Evolutionary conservation across 2,329 filamentous ascomycete genomes (phyloP).

Genomic region (Ceratocystis cacaofunesta): DNA sequence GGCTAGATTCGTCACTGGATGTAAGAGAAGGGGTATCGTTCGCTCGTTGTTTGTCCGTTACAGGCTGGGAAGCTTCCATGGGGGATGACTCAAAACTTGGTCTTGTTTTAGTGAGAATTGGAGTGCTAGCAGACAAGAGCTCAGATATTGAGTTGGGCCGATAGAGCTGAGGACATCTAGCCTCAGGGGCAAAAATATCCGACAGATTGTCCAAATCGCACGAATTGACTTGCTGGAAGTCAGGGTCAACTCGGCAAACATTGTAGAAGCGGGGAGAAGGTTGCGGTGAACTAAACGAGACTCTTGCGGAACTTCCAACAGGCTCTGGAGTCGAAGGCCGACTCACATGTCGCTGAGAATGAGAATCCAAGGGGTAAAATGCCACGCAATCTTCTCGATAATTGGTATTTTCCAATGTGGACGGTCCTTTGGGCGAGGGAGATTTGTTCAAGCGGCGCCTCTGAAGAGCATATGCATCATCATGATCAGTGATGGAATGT

Average conservation of each 20-base stretch:
- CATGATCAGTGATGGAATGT: conserved; percentile 1
- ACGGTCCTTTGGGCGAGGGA: background rate
- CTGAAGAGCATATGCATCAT: background rate
- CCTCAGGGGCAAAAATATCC: conserved; percentile 4
- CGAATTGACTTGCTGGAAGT: background rate
- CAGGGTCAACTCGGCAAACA: background rate
- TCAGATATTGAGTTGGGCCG: conserved; percentile 3
- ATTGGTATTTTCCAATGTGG: background rate
- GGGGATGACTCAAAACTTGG: background rate
- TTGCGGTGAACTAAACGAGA: background rate
- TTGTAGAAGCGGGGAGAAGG: background rate
- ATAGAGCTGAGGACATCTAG: background rate
- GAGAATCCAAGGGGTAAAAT: background rate
- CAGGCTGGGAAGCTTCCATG: background rate
- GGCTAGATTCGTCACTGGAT: background rate
- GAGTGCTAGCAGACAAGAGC: conserved; percentile 2
- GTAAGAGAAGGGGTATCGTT: background rate
- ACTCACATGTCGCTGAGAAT: background rate
- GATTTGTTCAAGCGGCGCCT: background rate
- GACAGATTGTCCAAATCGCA: background rate
- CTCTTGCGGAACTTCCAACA: background rate
- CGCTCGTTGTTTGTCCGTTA: background rate
- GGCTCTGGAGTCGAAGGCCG: conserved; percentile 1
- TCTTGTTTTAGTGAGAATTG: background rate
- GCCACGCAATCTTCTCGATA: background rate